These are phyloP conservation scores for Salix brachista DNA, from an alignment of 345 rosid species.

Conservation along the genomic window DNA sequence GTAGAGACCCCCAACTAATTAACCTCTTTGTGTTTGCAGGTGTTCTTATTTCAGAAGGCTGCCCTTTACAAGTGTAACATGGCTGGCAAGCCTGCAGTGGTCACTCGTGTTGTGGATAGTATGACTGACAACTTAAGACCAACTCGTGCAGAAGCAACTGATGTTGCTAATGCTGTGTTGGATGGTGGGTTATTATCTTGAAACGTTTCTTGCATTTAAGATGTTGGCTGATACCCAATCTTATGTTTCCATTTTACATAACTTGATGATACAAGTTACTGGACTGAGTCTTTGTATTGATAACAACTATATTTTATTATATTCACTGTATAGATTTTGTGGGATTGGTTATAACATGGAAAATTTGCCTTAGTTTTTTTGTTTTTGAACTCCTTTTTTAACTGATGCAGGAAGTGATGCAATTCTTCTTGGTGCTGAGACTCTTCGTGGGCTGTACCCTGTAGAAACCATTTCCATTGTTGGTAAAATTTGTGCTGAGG, in stretches of 20 bases:
- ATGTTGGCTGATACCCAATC: background rate
- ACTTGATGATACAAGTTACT: background rate
- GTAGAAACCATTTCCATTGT: conserved; percentile 83
- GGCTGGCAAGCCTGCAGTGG: conserved; percentile 96
- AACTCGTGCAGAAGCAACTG: conserved; percentile 98
- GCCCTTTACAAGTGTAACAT: conserved; percentile 95
- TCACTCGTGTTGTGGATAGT: conserved; percentile 96
- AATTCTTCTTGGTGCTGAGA: conserved; percentile 98
- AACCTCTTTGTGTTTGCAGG: conserved; percentile 41
- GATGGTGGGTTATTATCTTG: conserved; percentile 50
- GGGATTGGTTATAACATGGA: background rate
- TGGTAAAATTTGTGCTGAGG: conserved; percentile 94
- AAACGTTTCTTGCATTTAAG: background rate
- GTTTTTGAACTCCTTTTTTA: background rate
- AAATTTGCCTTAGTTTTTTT: background rate
- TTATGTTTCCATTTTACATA: background rate
- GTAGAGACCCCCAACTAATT: background rate
- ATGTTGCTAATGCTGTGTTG: conserved; percentile 97
- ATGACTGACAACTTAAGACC: conserved; percentile 95
- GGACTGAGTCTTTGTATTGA: background rate
- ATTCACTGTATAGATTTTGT: background rate
- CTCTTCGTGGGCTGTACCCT: conserved; percentile 88
- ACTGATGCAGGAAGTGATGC: conserved; percentile 80
- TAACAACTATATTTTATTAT: too few relatives aligned
- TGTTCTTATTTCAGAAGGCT: conserved; percentile 90